Conservation (phyloP, 176 grass and related monocot genomes). For the Leersia perrieri region DNA sequence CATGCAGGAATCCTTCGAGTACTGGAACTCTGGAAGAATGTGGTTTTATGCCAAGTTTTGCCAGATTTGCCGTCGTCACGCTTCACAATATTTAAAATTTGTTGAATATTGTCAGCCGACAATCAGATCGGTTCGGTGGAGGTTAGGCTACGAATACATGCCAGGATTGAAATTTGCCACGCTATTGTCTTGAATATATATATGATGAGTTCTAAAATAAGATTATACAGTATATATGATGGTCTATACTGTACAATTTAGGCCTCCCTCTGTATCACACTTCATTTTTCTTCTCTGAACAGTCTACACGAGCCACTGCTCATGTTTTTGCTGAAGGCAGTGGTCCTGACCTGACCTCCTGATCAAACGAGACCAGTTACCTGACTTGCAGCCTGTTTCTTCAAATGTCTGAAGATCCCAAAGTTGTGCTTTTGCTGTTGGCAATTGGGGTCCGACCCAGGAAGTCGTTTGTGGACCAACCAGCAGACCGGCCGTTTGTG, state of each 20-base stretch:
- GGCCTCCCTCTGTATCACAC: too few relatives aligned
- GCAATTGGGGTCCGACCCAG: not conserved
- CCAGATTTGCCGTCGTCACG: not conserved
- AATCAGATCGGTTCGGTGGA: too few relatives aligned
- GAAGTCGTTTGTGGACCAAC: slow-evolving; percentile 15
- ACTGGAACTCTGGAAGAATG: not conserved
- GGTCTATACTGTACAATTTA: too few relatives aligned
- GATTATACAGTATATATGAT: too few relatives aligned
- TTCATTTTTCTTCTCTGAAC: not conserved
- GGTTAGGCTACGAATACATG: not conserved
- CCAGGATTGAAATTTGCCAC: not conserved
- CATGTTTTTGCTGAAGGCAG: not conserved
- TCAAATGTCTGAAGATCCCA: not conserved
- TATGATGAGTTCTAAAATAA: too few relatives aligned
- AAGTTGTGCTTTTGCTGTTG: not conserved
- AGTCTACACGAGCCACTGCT: too few relatives aligned
- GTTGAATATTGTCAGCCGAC: too few relatives aligned
- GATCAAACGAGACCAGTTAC: not conserved
- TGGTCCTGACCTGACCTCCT: not conserved
- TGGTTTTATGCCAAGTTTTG: not conserved
- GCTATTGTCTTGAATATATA: not conserved
- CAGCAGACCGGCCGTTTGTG: not conserved
- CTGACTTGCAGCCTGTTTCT: not conserved
- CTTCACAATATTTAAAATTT: not conserved
- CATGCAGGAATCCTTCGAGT: not conserved